Evolutionary conservation across 805 yeast genomes (phyloP), one percentile per base, ranked within the genome.

Genomic region (Yamadazyma endophytica): DNA sequence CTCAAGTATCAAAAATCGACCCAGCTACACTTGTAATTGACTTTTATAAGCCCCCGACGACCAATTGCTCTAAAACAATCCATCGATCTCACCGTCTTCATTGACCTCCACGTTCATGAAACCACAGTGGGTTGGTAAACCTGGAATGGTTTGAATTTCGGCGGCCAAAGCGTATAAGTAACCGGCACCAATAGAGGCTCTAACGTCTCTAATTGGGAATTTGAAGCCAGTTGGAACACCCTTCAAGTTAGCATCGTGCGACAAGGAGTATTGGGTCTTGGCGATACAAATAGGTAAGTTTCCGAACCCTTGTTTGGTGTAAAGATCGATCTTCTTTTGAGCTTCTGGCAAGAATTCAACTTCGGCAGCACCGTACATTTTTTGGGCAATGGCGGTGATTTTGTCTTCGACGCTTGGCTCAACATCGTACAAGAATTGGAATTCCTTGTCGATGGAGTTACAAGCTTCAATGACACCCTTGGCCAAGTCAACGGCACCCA

Each of bases 91-190:
- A 36, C 97, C 98, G 19, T 74, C 71, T 19, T 86, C 83, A 56
- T 83, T 78, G 33, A 90, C 92, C 61, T 90, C 98, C 37, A 90
- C 96, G 53, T 89, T 85, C 96, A 90, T 86, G 69, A 84, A 90
- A 16, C 97, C 97, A 47, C 94, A 83, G 56, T 85, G 89, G 7
- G 97, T 90, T 35, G 97, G 94, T 53, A 90, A 69, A 39, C 98
- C 98, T 17, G 98, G 98, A 48, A 90, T 89, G 17, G 98, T 90
- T 81, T 83, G 88, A 50, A 90, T 90, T 61, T 90, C 95, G 35
- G 95, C 97, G 12, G 97, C 97, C 48, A 90, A 72, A 2, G 97
- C 97, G 54, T 90, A 92, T 54, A 90, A 71, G 63, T 90, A 90
- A 7, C 97, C 97, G 28, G 97, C 97, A 61, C 98, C 98, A 34